Evolutionary conservation across 345 rosid genomes (phyloP).

Genomic region (Trapa incisa): DNA sequence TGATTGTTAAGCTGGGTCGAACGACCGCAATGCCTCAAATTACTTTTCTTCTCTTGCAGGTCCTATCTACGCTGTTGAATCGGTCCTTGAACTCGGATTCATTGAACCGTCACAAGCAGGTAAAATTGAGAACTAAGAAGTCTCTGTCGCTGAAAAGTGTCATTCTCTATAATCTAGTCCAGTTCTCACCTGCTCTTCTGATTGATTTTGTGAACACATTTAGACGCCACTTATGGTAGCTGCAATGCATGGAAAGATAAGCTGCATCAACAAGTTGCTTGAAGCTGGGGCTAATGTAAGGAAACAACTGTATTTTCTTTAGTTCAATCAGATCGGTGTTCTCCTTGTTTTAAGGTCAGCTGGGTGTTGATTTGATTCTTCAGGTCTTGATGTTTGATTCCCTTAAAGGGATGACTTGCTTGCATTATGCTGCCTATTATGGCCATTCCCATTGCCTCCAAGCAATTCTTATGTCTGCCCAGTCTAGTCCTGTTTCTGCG

Average conservation of each 20-base stretch:
- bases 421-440: slow-evolving; percentile 89
- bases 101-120: slow-evolving; percentile 91
- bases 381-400: slow-evolving; percentile 95
- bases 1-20: background rate
- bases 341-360: background rate
- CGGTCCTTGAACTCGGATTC: slow-evolving; percentile 65
- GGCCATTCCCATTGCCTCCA: slow-evolving; percentile 75
- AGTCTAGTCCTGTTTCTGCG: slow-evolving; percentile 64
- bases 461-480: slow-evolving; percentile 74
- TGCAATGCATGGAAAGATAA: slow-evolving; percentile 84
- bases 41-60: slow-evolving; percentile 24
- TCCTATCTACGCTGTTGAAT: slow-evolving; percentile 59
- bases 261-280: slow-evolving; percentile 65
- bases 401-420: slow-evolving; percentile 69
- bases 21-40: background rate
- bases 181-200: background rate
- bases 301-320: background rate
- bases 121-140: slow-evolving; percentile 4
- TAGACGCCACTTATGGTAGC: slow-evolving; percentile 98
- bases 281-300: slow-evolving; percentile 95
- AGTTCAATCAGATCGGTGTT: background rate
- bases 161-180: background rate
- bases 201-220: slow-evolving; percentile 2
- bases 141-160: background rate
- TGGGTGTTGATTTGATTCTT: slow-evolving; percentile 7